phyloP scores from a whole-genome alignment of 805 yeast species.

The Wickerhamomyces tratensis region DNA sequence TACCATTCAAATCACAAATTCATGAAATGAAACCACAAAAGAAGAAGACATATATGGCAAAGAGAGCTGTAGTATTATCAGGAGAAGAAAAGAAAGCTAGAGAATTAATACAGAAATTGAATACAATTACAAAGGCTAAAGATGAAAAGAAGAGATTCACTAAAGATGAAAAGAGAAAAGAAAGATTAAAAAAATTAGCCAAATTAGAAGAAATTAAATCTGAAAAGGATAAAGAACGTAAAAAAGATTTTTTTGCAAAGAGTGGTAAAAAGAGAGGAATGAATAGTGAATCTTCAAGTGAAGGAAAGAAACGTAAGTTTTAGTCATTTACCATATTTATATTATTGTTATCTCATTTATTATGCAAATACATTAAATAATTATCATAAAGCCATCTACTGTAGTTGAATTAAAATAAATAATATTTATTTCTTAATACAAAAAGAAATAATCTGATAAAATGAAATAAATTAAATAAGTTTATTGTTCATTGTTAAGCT shows the following conservation, averaged over 20 bases:
- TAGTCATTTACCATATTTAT: too few relatives aligned
- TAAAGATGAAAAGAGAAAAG: conserved; percentile 68
- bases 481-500: too few relatives aligned
- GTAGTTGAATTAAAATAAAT: too few relatives aligned
- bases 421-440: too few relatives aligned
- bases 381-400: too few relatives aligned
- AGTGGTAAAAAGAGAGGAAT: conserved; percentile 56
- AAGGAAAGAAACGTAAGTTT: conserved; percentile 18
- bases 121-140: conserved; percentile 78
- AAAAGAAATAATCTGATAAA: too few relatives aligned
- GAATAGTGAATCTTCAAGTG: conserved; percentile 18
- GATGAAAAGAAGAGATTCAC: conserved; percentile 67
- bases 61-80: conserved; percentile 87
- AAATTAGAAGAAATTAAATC: conserved; percentile 58
- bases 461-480: too few relatives aligned
- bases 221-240: conserved; percentile 75
- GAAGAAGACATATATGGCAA: conserved; percentile 71
- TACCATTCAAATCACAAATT: conserved; percentile 91
- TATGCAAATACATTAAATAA: too few relatives aligned
- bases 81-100: conserved; percentile 94
- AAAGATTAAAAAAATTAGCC: conserved; percentile 66
- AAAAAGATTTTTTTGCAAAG: conserved; percentile 75
- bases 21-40: conserved; percentile 82
- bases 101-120: conserved; percentile 76
- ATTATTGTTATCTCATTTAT: too few relatives aligned